Conservation (phyloP, 352 stramenopile genomes). For the Globisporangium radiosum region DNA sequence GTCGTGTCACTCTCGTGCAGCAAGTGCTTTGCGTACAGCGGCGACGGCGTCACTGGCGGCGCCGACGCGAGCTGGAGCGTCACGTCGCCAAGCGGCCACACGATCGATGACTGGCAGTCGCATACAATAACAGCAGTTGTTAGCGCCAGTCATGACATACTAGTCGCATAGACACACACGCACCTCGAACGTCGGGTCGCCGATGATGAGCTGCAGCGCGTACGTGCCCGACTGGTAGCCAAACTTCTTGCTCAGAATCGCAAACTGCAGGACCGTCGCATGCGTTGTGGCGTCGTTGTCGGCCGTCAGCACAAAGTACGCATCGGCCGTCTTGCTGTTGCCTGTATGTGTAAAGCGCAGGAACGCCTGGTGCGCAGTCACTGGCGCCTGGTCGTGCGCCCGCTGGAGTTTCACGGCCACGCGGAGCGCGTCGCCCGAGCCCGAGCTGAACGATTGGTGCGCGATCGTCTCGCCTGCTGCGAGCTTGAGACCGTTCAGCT, state of each 20-base stretch:
- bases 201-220: slow-evolving; percentile 67
- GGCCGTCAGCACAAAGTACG: slow-evolving; percentile 67
- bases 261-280: slow-evolving; percentile 45
- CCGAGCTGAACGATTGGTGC: slow-evolving; percentile 48
- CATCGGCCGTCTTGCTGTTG: slow-evolving; percentile 37
- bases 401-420: slow-evolving; percentile 57
- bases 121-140: slow-evolving; percentile 10
- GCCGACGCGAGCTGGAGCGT: slow-evolving; percentile 59
- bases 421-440: slow-evolving; percentile 44
- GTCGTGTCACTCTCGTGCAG: slow-evolving; percentile 86
- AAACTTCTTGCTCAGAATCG: slow-evolving; percentile 71
- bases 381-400: slow-evolving; percentile 38
- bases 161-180: background rate
- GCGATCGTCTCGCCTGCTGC: slow-evolving; percentile 45
- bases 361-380: slow-evolving; percentile 74
- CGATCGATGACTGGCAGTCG: slow-evolving; percentile 22
- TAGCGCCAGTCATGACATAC: background rate
- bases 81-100: slow-evolving; percentile 64
- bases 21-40: slow-evolving; percentile 82
- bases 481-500: slow-evolving; percentile 49
- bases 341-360: slow-evolving; percentile 54
- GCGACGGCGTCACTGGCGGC: slow-evolving; percentile 52
- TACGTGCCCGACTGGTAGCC: slow-evolving; percentile 69
- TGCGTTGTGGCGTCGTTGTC: slow-evolving; percentile 29
- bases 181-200: slow-evolving; percentile 66